Evolutionary conservation across 257 asterid species (phyloP).

Genomic region (Gentiana dahurica): DNA sequence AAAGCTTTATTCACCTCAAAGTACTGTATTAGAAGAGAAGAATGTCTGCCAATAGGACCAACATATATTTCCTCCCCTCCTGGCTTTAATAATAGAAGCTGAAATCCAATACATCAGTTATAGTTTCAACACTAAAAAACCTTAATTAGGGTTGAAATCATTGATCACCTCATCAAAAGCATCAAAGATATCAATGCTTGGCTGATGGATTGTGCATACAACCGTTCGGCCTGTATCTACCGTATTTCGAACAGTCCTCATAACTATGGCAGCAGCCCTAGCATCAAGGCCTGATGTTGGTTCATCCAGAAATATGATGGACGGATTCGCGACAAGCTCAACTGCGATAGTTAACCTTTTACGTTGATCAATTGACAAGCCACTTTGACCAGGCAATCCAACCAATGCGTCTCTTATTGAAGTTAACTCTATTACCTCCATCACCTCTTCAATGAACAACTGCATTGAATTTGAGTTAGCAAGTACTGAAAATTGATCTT

Average conservation of each 20-base stretch:
- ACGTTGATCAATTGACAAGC: constrained; percentile 16
- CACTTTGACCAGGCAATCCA: constrained; percentile 18
- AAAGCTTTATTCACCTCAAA: constrained; percentile 46
- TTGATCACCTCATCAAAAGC: constrained; percentile 17
- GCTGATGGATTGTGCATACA: constrained; percentile 22
- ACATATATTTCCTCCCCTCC: constrained; percentile 87
- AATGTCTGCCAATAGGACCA: constrained; percentile 81
- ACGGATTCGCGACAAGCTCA: constrained; percentile 21
- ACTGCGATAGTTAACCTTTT: constrained; percentile 19
- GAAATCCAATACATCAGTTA: constrained; percentile 5
- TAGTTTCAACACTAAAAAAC: background rate
- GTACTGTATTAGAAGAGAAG: constrained; percentile 50
- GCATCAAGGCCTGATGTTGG: constrained; percentile 22
- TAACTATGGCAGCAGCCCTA: constrained; percentile 21
- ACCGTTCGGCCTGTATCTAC: constrained; percentile 22
- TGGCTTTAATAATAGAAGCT: constrained; percentile 76
- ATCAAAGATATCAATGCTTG: constrained; percentile 21
- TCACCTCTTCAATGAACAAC: constrained; percentile 19
- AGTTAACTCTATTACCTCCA: constrained; percentile 16
- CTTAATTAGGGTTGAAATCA: background rate
- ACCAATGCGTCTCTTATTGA: constrained; percentile 14
- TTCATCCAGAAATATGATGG: constrained; percentile 20
- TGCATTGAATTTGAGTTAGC: background rate
- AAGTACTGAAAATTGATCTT: too few species aligned
- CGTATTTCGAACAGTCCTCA: constrained; percentile 19